Conservation (phyloP, 2,329 filamentous ascomycete species). For the Claviceps pazoutovae region DNA sequence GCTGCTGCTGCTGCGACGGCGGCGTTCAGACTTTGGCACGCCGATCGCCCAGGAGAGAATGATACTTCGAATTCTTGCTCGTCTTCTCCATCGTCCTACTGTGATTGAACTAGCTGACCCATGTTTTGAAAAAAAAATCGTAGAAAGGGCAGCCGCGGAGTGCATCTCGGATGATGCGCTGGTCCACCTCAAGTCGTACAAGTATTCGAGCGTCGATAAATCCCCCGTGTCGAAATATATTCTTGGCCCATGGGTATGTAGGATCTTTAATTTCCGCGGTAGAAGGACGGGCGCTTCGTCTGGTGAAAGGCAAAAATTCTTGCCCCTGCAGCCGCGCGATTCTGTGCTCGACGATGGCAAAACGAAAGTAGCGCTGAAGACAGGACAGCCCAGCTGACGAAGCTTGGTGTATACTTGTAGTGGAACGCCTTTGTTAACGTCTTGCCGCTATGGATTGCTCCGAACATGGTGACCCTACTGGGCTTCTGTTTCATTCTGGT, state of each 20-base stretch:
- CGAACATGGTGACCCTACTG: conserved; percentile 91
- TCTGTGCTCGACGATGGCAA: not conserved
- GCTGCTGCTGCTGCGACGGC: too few species aligned
- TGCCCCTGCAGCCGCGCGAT: not conserved
- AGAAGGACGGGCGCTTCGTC: not conserved
- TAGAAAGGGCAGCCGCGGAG: conserved; percentile 44
- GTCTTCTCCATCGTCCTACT: not conserved
- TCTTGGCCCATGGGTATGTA: conserved; percentile 80
- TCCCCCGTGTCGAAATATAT: conserved; percentile 89
- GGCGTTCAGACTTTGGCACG: too few species aligned
- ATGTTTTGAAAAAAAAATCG: not conserved
- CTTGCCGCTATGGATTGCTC: conserved; percentile 88
- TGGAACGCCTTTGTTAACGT: conserved; percentile 95
- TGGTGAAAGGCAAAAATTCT: not conserved
- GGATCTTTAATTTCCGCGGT: not conserved
- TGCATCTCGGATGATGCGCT: conserved; percentile 84
- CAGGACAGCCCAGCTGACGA: conserved; percentile 1
- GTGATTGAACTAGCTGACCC: not conserved
- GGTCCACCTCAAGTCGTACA: conserved; percentile 84
- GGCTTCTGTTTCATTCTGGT: conserved; percentile 88
- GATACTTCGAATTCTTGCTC: too few species aligned
- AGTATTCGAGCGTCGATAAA: conserved; percentile 95
- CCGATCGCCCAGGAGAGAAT: too few species aligned
- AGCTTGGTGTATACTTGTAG: conserved; percentile 31
- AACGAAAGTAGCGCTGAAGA: too few species aligned